These are phyloP conservation scores for Alternaria panax DNA, from an alignment of 2,329 filamentous ascomycete species.

Conservation along the genomic window DNA sequence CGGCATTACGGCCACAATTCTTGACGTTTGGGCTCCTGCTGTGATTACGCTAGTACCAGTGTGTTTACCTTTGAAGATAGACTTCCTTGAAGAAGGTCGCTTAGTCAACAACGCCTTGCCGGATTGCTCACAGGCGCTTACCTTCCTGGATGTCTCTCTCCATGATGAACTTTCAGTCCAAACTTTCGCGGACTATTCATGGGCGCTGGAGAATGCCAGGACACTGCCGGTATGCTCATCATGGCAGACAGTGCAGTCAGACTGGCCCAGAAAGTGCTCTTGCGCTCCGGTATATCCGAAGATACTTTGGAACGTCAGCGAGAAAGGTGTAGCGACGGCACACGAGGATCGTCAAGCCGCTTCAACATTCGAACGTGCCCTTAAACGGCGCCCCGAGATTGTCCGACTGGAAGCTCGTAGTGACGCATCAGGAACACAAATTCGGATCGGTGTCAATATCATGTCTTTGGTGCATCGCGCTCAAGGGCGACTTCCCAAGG, in stretches of 20 bases:
- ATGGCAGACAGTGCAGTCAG: conserved; percentile 27
- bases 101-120: background rate
- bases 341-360: conserved; percentile 55
- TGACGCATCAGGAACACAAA: conserved; percentile 37
- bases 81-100: conserved; percentile 5
- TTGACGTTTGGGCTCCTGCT: conserved; percentile 21
- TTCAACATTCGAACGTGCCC: conserved; percentile 57
- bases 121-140: conserved; percentile 29
- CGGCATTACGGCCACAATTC: conserved; percentile 9
- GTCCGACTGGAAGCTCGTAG: conserved; percentile 23
- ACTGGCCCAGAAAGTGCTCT: conserved; percentile 12
- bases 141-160: conserved; percentile 30
- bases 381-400: conserved; percentile 56
- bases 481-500: conserved; percentile 37
- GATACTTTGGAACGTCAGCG: conserved; percentile 38
- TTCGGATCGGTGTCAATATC: conserved; percentile 55
- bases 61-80: conserved; percentile 4
- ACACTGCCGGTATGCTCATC: conserved; percentile 22
- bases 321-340: conserved; percentile 26
- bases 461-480: conserved; percentile 56
- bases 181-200: conserved; percentile 26
- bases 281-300: conserved; percentile 38
- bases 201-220: conserved; percentile 30
- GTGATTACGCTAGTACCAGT: conserved; percentile 10
- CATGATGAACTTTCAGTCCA: conserved; percentile 5